These are phyloP conservation scores for Gleditsia sinensis DNA, from an alignment of 306 rosid genomes.

Conservation along the genomic window DNA sequence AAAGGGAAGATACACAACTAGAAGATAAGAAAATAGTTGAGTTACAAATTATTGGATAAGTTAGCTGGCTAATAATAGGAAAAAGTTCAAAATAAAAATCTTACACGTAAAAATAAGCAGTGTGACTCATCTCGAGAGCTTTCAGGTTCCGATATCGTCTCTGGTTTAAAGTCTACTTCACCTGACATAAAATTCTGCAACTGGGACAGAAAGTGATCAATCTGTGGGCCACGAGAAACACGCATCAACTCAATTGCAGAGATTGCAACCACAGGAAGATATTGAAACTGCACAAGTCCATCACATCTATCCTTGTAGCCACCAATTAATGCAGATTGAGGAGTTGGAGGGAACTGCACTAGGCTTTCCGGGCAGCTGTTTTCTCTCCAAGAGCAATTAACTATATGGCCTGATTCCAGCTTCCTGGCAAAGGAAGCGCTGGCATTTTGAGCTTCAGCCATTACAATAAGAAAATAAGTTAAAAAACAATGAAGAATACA, in stretches of 20 bases:
- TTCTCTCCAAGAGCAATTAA: slow-evolving; percentile 90
- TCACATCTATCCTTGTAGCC: slow-evolving; percentile 98
- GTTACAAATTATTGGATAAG: not conserved
- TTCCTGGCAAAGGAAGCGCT: slow-evolving; percentile 78
- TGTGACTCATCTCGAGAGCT: slow-evolving; percentile 76
- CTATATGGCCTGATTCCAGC: slow-evolving; percentile 86
- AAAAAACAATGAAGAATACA: slow-evolving; percentile 22
- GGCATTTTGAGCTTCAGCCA: slow-evolving; percentile 75
- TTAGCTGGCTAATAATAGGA: slow-evolving; percentile 13
- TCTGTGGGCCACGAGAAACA: slow-evolving; percentile 68
- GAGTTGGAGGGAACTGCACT: slow-evolving; percentile 97
- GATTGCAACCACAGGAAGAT: slow-evolving; percentile 75
- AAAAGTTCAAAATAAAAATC: slow-evolving; percentile 30
- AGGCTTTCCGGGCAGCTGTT: slow-evolving; percentile 96
- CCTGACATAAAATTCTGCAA: slow-evolving; percentile 57
- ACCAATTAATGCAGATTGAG: slow-evolving; percentile 87
- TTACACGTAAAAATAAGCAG: slow-evolving; percentile 75
- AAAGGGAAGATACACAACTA: slow-evolving; percentile 37
- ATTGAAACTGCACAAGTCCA: slow-evolving; percentile 85
- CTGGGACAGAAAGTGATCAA: slow-evolving; percentile 76
- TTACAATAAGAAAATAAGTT: slow-evolving; percentile 37
- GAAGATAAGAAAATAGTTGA: slow-evolving; percentile 38
- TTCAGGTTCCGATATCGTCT: slow-evolving; percentile 66
- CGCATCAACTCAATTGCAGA: slow-evolving; percentile 85
- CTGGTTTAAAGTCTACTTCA: slow-evolving; percentile 68